Conservation (phyloP, 345 rosid genomes). For the Rhodamnia rubescens region DNA sequence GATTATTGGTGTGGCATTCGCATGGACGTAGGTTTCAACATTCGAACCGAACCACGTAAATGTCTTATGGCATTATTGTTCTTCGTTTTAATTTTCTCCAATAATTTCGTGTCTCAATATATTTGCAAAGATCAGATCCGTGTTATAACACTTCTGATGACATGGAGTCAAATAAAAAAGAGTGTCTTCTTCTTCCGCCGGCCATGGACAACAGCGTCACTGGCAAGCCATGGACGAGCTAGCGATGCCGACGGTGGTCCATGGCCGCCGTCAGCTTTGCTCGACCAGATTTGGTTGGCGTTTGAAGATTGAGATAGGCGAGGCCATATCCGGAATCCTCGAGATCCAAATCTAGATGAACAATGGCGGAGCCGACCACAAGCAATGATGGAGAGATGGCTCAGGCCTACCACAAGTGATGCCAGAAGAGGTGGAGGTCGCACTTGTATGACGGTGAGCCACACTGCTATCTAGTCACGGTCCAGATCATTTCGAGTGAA, state of each 20-base stretch:
- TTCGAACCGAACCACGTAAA: background rate
- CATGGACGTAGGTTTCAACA: background rate
- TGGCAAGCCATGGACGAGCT: background rate
- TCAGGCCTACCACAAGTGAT: too few relatives aligned
- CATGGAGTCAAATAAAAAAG: background rate
- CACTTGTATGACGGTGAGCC: too few relatives aligned
- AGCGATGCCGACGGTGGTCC: rapidly evolving
- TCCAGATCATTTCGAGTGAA: too few relatives aligned
- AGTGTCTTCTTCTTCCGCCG: background rate
- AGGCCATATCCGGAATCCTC: background rate
- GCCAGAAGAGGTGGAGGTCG: too few relatives aligned
- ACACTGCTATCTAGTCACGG: too few relatives aligned
- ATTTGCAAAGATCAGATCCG: rapidly evolving
- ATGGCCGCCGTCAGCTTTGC: background rate
- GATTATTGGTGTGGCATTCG: background rate
- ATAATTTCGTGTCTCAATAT: background rate
- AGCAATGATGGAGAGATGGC: background rate
- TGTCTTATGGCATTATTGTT: background rate
- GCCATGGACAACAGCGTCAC: background rate
- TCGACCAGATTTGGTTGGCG: background rate
- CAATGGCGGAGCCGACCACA: background rate
- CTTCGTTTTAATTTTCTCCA: background rate
- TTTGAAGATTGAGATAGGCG: background rate
- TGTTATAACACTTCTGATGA: background rate
- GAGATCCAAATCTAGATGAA: background rate